Percentiles rank a stretch among this genome's conserved stretches.
phyloP scores from a whole-genome alignment of 352 stramenopile species.

The Phytophthora fragariaefolia region DNA sequence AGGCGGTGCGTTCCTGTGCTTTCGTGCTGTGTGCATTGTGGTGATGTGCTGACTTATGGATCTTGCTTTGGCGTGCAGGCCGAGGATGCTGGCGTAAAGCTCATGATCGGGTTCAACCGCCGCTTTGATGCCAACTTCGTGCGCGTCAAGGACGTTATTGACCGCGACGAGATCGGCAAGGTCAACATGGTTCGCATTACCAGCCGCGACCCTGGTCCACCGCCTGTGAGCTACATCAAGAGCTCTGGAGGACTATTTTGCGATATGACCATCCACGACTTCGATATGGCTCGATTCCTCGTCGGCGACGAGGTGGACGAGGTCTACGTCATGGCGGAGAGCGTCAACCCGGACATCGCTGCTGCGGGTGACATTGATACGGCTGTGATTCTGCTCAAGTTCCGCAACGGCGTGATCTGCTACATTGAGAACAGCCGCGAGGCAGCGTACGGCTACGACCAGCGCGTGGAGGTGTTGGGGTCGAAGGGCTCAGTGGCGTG shows the following conservation, averaged over 20 bases:
- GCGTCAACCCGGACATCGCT: slow-evolving; percentile 59
- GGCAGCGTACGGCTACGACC: slow-evolving; percentile 95
- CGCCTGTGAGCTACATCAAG: slow-evolving; percentile 59
- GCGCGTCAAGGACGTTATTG: slow-evolving; percentile 86
- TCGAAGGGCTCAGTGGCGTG: slow-evolving; percentile 91
- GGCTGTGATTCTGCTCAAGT: slow-evolving; percentile 91
- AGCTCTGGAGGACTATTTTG: slow-evolving; percentile 92
- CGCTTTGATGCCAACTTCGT: slow-evolving; percentile 96
- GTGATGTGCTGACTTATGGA: neutral
- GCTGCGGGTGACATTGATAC: slow-evolving; percentile 92
- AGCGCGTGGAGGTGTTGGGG: slow-evolving; percentile 94
- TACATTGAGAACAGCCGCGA: slow-evolving; percentile 96
- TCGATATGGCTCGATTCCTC: slow-evolving; percentile 95
- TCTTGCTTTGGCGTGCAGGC: slow-evolving; percentile 15
- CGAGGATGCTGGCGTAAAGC: slow-evolving; percentile 81
- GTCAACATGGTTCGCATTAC: slow-evolving; percentile 87
- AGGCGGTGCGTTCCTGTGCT: slow-evolving; percentile 34
- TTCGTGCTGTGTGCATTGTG: neutral
- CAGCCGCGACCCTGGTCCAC: slow-evolving; percentile 58
- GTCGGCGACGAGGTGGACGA: slow-evolving; percentile 82
- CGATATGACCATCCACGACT: slow-evolving; percentile 97
- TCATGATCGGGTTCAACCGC: slow-evolving; percentile 95
- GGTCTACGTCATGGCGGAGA: slow-evolving; percentile 73
- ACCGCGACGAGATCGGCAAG: slow-evolving; percentile 88
- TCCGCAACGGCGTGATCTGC: slow-evolving; percentile 88